Conservation (phyloP, 1,139 yeast genomes). For the Williopsis jadinii region DNA sequence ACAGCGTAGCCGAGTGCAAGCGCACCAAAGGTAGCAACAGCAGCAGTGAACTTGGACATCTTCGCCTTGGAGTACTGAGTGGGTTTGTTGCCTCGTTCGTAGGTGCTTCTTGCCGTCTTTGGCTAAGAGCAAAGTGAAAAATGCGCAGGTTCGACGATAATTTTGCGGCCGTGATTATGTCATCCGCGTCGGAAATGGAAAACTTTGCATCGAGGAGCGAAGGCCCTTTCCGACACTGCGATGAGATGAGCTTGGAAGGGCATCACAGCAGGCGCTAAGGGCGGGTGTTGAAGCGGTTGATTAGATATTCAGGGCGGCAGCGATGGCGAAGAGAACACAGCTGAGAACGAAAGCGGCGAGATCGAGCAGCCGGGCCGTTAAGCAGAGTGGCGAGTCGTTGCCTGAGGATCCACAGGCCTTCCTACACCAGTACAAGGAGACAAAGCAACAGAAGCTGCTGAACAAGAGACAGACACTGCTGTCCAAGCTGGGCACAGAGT, state of each 20-base stretch:
- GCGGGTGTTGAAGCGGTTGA: too few relatives aligned
- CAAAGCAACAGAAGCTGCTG: conserved; percentile 48
- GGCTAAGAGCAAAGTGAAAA: too few relatives aligned
- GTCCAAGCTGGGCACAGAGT: conserved; percentile 26
- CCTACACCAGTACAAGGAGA: conserved; percentile 44
- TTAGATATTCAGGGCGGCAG: too few relatives aligned
- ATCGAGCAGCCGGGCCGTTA: conserved; percentile 22
- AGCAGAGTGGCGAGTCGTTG: conserved; percentile 10
- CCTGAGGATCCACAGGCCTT: conserved; percentile 41
- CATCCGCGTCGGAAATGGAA: too few relatives aligned
- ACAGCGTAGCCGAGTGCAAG: conserved; percentile 71
- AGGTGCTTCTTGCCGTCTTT: too few relatives aligned
- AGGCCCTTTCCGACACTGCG: too few relatives aligned
- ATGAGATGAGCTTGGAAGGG: too few relatives aligned
- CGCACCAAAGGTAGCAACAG: conserved; percentile 45
- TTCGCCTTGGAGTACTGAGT: neutral
- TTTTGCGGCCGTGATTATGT: too few relatives aligned
- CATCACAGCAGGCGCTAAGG: too few relatives aligned
- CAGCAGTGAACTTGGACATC: conserved; percentile 28
- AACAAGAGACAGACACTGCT: conserved; percentile 28
- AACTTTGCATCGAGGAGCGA: too few relatives aligned
- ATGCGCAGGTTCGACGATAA: too few relatives aligned
- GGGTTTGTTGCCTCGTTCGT: too few relatives aligned
- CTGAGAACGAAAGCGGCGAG: conserved; percentile 31
- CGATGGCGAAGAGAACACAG: conserved; percentile 34